Evolutionary conservation across 2,329 filamentous ascomycete species (phyloP), one percentile per base, ranked within the genome.

Genomic region (Juglanconis sp.): DNA sequence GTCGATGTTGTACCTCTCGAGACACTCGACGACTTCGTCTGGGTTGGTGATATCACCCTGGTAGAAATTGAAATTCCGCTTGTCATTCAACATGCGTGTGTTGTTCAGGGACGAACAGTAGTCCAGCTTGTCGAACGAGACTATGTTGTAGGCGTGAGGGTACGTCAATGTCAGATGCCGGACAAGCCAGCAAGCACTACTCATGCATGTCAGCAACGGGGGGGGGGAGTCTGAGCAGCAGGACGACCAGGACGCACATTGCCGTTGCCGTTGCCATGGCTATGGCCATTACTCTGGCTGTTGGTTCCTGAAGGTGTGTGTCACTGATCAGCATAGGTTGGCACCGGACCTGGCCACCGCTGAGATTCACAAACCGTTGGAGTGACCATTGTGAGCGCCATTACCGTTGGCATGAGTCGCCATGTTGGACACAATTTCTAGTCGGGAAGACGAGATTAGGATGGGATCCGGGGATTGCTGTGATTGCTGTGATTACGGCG

Each of bases 121-220:
- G 72, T 94, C 90, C 61, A 94, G 81, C 74, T 93, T 94, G 76
- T 95, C 91, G 69, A 93, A 92, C 38, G 88, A 93, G 54, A 94
- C 80, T 64, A 94, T 84, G 69, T 90, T 90, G 80, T 95, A 95
- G 64, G 84, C 80, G 46, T 87, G 72, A 3, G 88, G 83, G 70
- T 94, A 94, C 38, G 87, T 91, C 60, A 90, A 75, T 10, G 86
- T 86, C 56, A 95, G 80, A 74, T 94, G 90, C 63, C 91, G 87
- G 64, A 91, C 88, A 42, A 94, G 82, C 91, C 91, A 94, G 72
- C 88, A 92, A 56, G 89, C 90, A 73, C 89, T 92, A 69, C 51
- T 36, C 48, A 56, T 8, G 50, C 71, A 58, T 72, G 68, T 64
- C 46, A 49, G 50, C 48, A 15, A 24, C 24, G 24, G 24, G 24